Evolutionary conservation across 2,329 filamentous ascomycete species (phyloP), one percentile per base, ranked within the genome.

Genomic region (Cercospora citrullina): DNA sequence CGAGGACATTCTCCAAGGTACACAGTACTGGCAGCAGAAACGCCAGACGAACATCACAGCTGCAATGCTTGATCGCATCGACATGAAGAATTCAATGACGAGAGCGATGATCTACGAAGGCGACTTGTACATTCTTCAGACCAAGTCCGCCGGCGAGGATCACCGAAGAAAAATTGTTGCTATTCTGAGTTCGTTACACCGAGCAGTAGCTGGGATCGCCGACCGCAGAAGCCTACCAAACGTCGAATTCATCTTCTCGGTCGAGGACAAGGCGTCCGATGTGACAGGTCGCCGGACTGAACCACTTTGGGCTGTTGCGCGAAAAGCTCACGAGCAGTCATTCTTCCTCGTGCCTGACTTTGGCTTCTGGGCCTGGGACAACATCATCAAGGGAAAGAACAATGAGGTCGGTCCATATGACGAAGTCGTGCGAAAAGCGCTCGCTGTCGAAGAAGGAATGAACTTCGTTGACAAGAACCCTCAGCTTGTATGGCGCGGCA

Each of bases 311-410:
- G 69, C 72, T 3, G 66, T 72, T 36, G 72, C 73, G 8, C 63
- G 69, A 6, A 67, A 70, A 48, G 70, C 72, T 77, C 59, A 77
- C 71, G 39, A 79, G n/a, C 78, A 83, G 36, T 74, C 74, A 7
- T 74, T 79, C 14, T 86, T 84, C 83, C 76, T 86, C 18, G 83
- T 86, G 76, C 84, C 84, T 0, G 84, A 86, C 69, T 86, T 86
- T 68, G 83, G 82, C 30, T 84, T 83, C 75, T 86, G 83, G 82
- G 79, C 81, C 4, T 85, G 81, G 23, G 78, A 82, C 23, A 79
- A 85, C 57, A 82, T 81, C 63, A 84, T 84, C 79, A 84, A 83
- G 75, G 80, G 75, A 21, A 57, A 67, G 58, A 71, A 72, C 57
- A 73, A 74, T 58, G 65, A 73, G 61, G 67, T 72, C 30, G 71